These are phyloP conservation scores for Alternaria dauci DNA, from an alignment of 2,329 filamentous ascomycete genomes.

Conservation along the genomic window DNA sequence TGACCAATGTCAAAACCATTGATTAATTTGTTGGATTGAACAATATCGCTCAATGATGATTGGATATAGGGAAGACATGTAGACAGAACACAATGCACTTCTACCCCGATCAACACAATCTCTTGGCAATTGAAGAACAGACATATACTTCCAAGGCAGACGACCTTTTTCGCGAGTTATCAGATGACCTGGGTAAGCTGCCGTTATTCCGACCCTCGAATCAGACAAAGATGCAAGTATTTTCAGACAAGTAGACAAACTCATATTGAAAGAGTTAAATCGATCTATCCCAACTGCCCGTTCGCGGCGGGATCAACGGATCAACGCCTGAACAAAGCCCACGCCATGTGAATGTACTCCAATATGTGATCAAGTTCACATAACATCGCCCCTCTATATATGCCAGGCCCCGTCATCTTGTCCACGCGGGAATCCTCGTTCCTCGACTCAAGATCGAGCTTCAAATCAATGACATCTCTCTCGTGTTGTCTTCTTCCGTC, in stretches of 20 bases:
- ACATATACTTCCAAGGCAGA: no score
- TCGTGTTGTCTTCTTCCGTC: neutral
- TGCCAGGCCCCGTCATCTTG: slow-evolving; percentile 1
- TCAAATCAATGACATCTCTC: neutral
- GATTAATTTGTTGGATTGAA: neutral
- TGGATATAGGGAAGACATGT: no score
- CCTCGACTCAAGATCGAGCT: neutral
- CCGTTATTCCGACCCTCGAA: neutral
- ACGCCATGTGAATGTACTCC: neutral
- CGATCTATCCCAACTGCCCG: slow-evolving; percentile 6
- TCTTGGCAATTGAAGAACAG: no score
- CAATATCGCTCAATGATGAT: neutral
- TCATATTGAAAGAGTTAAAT: neutral
- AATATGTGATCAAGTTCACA: neutral
- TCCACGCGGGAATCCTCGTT: neutral
- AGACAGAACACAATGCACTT: no score
- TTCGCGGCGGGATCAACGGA: neutral
- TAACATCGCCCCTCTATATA: neutral
- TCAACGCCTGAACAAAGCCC: no score
- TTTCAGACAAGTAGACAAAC: neutral
- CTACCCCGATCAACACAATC: no score
- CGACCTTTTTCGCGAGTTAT: no score
- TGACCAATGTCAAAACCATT: no score
- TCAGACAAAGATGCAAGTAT: neutral
- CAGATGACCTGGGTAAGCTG: no score